Evolutionary conservation across 1,139 yeast genomes (phyloP), one percentile per base, ranked within the genome.

Genomic region (Hemisphaericaspora subhashii): DNA sequence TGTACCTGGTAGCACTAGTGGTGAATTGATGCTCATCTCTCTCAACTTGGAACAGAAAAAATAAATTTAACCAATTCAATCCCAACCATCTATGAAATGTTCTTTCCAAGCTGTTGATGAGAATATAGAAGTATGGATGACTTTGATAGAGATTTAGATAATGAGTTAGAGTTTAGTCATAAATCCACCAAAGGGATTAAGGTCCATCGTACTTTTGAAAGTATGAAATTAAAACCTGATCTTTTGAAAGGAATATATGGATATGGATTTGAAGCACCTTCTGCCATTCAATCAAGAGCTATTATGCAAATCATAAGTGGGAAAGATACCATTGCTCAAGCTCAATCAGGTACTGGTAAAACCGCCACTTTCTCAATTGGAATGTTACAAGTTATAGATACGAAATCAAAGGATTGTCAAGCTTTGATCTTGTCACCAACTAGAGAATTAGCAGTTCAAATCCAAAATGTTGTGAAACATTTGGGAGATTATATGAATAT

Each of bases 341-440:
- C 98, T 9, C 98, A 92, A 60, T 87, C 96, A 4, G 98, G 98
- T 46, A 92, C 98, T 1, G 98, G 98, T 56, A 92, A 92, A 62
- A 92, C 98, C 0, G 98, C 98, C 15, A 92, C 98, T 0, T 92
- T 92, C 60, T 77, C 96, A 12, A 88, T 92, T 41, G 96, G 96
- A 9, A 84, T 87, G 83, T 68, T 92, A 40, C 89, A 90, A 59
- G 88, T 76, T 14, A 72, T 88, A 15, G 95, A 89, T 48, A 60
- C 85, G 20, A 77, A 73, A 45, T 69, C 78, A 40, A 74, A 78
- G 51, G 89, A 84, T 39, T 74, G 83, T 33, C 95, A 86, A 62
- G 96, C 96, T 5, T 69, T 92, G 36, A 85, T 92, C 9, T 68
- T 92, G 36, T 87, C 96, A 5, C 98, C 98, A n/a, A 92, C 98